These are phyloP conservation scores for Psilocybe sp. DNA, from an alignment of 768 basidiomycete genomes.

Conservation along the genomic window DNA sequence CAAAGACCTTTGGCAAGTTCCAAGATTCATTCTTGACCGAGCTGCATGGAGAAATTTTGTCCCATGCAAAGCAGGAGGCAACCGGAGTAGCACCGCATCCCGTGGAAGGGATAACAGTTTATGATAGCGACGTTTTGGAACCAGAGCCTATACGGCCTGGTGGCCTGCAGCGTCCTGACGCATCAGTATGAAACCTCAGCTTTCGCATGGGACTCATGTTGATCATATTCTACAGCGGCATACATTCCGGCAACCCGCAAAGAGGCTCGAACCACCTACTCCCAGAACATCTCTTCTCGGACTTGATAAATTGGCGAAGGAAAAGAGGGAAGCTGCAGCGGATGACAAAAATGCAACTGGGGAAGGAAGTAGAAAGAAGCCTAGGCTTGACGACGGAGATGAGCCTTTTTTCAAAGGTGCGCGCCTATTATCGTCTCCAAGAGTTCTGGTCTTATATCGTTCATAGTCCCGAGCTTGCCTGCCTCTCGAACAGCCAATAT, in stretches of 20 bases:
- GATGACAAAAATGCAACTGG: constrained; percentile 33
- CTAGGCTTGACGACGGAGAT: constrained; percentile 56
- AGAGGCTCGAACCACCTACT: constrained; percentile 71
- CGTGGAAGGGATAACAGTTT: constrained; percentile 73
- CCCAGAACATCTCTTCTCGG: constrained; percentile 81
- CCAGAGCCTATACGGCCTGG: constrained; percentile 77
- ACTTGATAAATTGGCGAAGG: constrained; percentile 82
- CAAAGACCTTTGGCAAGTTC: constrained; percentile 84
- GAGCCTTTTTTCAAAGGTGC: constrained; percentile 87
- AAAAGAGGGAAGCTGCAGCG: constrained; percentile 71
- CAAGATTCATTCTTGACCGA: constrained; percentile 74
- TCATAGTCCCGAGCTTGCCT: constrained; percentile 79
- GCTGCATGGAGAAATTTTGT: constrained; percentile 75
- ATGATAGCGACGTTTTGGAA: constrained; percentile 80
- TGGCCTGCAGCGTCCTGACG: constrained; percentile 68
- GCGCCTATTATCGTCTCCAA: background rate
- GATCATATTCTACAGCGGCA: constrained; percentile 53
- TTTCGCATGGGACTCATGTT: background rate
- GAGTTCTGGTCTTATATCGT: background rate
- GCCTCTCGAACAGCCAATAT: constrained; percentile 47
- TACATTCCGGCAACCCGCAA: constrained; percentile 75
- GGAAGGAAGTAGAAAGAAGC: constrained; percentile 62
- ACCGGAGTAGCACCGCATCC: constrained; percentile 53
- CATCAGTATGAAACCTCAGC: constrained; percentile 36
- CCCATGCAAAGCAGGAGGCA: constrained; percentile 65